Percentiles rank a stretch among this genome's conserved stretches.
Evolutionary conservation across 257 asterid species (phyloP).

Genomic region (Plantago major): DNA sequence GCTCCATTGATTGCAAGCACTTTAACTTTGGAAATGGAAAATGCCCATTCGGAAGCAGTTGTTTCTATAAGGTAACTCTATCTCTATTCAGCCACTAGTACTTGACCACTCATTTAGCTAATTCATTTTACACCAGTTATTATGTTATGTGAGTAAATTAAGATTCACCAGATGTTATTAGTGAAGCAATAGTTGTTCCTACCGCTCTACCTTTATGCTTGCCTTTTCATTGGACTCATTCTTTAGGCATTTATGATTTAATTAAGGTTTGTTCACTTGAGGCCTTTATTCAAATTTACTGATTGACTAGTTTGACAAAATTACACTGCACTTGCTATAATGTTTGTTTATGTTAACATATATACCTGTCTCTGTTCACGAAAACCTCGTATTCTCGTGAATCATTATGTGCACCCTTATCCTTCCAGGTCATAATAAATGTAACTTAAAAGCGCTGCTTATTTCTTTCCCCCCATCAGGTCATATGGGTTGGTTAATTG

Average conservation of each 20-base stretch:
- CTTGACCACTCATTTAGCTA: not conserved
- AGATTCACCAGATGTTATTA: not conserved
- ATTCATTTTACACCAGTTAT: slow-evolving; percentile 14
- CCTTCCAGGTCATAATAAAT: too few relatives aligned
- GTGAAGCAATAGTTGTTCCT: not conserved
- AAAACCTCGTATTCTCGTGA: too few relatives aligned
- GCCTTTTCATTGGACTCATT: not conserved
- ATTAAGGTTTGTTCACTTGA: not conserved
- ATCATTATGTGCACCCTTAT: too few relatives aligned
- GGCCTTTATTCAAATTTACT: too few relatives aligned
- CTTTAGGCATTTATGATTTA: not conserved
- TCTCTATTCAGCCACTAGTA: slow-evolving; percentile 2
- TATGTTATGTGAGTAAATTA: not conserved
- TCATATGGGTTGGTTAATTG: too few relatives aligned
- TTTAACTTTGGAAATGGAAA: slow-evolving; percentile 74
- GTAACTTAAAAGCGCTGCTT: too few relatives aligned
- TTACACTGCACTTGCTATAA: too few relatives aligned
- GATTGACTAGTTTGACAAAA: too few relatives aligned
- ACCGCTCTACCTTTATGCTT: not conserved
- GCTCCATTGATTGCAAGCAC: slow-evolving; percentile 80
- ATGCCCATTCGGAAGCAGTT: slow-evolving; percentile 70
- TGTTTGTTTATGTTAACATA: too few relatives aligned
- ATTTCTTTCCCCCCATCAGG: too few relatives aligned
- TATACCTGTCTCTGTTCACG: too few relatives aligned
- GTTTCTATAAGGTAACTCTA: slow-evolving; percentile 62